Conservation (phyloP, 495 filamentous ascomycete genomes). For the Aspergillus ostianus region DNA sequence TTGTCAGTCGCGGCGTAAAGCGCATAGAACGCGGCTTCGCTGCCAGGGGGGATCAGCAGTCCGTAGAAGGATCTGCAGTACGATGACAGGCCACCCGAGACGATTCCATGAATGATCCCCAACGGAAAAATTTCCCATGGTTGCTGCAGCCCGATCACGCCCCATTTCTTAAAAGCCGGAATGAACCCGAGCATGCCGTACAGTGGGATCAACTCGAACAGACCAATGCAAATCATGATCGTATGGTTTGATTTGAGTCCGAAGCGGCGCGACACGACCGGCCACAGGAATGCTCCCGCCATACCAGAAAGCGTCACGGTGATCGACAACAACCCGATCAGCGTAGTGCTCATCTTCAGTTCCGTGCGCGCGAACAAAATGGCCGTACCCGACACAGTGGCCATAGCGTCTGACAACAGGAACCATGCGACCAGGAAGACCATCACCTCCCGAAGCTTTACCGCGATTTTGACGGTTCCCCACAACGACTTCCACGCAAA, state of each 20-base stretch:
- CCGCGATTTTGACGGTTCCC: conserved; percentile 70
- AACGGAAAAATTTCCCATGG: conserved; percentile 92
- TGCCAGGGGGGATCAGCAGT: conserved; percentile 83
- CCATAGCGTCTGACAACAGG: conserved; percentile 81
- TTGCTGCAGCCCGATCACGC: conserved; percentile 76
- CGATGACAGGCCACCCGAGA: conserved; percentile 76
- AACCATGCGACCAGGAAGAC: conserved; percentile 89
- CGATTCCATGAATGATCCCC: conserved; percentile 78
- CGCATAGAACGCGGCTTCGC: conserved; percentile 88
- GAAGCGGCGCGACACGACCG: conserved; percentile 61
- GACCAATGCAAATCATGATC: conserved; percentile 73
- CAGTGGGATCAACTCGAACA: conserved; percentile 84
- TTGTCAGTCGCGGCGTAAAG: conserved; percentile 94
- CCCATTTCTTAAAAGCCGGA: conserved; percentile 67
- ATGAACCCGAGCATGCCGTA: conserved; percentile 86
- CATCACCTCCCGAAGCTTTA: conserved; percentile 71
- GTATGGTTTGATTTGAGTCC: conserved; percentile 70
- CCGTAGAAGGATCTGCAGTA: conserved; percentile 87
- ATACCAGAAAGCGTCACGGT: conserved; percentile 77
- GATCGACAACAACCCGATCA: conserved; percentile 77
- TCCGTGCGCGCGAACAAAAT: conserved; percentile 89
- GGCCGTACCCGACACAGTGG: conserved; percentile 87
- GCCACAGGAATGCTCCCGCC: conserved; percentile 81
- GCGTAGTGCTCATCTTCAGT: conserved; percentile 72
- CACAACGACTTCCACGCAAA: conserved; percentile 82